These are phyloP conservation scores for Curvularia sp. DNA, from an alignment of 2,329 filamentous ascomycete genomes.

Conservation along the genomic window DNA sequence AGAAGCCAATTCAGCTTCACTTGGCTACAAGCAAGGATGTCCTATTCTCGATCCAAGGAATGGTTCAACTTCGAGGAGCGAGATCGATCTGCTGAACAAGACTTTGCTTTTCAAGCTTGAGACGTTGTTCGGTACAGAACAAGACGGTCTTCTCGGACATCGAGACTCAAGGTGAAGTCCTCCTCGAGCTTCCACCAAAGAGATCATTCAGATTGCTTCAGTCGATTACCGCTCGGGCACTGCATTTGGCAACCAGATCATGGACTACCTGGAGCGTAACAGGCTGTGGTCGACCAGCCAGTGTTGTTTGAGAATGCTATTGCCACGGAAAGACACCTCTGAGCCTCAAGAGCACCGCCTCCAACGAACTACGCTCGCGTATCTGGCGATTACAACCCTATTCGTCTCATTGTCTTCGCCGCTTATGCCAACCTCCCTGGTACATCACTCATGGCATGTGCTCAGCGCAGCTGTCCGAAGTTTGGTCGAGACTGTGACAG, in stretches of 20 bases:
- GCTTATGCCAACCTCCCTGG: conserved; percentile 94
- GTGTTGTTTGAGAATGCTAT: conserved; percentile 98
- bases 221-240: conserved; percentile 92
- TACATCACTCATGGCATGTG: conserved; percentile 99
- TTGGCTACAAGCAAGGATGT: conserved; percentile 88
- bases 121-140: conserved; percentile 92
- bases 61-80: conserved; percentile 93
- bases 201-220: conserved; percentile 95
- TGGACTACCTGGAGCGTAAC: conserved; percentile 92
- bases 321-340: conserved; percentile 88
- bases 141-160: conserved; percentile 89
- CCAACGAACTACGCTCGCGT: conserved; percentile 98
- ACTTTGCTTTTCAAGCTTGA: conserved; percentile 96
- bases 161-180: conserved; percentile 88
- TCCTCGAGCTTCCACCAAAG: conserved; percentile 94
- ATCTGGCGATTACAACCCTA: conserved; percentile 98
- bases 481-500: conserved; percentile 98
- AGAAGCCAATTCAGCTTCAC: conserved; percentile 93
- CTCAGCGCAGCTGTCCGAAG: conserved; percentile 93
- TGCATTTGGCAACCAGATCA: conserved; percentile 94
- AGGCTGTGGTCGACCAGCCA: conserved; percentile 94
- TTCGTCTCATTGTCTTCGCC: conserved; percentile 93
- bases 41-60: conserved; percentile 93
- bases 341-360: conserved; percentile 86
- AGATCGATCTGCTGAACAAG: conserved; percentile 88